Base-by-base conservation (phyloP, 345 rosid genomes). In the Stellera chamaejasme region DNA sequence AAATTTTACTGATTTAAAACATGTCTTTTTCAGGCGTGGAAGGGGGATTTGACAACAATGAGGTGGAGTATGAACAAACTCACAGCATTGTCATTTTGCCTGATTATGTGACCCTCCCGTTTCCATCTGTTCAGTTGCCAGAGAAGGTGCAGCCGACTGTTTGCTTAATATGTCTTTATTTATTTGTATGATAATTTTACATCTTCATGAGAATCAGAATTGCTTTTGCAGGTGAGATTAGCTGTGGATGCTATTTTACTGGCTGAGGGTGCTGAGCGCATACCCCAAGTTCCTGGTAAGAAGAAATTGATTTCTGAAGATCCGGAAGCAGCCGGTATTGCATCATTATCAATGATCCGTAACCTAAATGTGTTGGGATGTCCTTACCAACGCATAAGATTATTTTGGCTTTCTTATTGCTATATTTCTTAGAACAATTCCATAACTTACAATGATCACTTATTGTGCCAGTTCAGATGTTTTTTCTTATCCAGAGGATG, bases 391-490 rank as follows among this genome's bases (percentile, higher is more conserved):
- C 3, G 39, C 5, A 32, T 2, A 32, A 5, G 39, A 32, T 32
- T 32, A 1, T 32, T 32, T 32, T 32, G 39, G 39, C 39, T 32
- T 5, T 32, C 39, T 32, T 32, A 32, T 32, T 32, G 9, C 9
- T 4, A 8, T 8, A 3, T 32, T 32, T 32, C 23, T 19, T 19
- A 19, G 39, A 2, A 32, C 9, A 32, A 55, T 51, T 63, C 66
- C 62, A 57, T 70, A 65, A 71, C 78, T 77, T 62, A 82, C 68
- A 15, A 54, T 68, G 61, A 65, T 61, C 46, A 72, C 64, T 49
- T 71, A 44, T 75, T 79, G 86, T 83, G 97, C 88, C 90, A 83
- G 90, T 81, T 79, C 95, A 91, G 99, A 94, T 66, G 95, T 94
- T 77, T 94, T 74, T 76, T 94, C 97, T 50, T 94, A 94, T 71